These are phyloP conservation scores for Aegilops bicornis DNA, from an alignment of 176 grass and related monocot species.

Conservation along the genomic window DNA sequence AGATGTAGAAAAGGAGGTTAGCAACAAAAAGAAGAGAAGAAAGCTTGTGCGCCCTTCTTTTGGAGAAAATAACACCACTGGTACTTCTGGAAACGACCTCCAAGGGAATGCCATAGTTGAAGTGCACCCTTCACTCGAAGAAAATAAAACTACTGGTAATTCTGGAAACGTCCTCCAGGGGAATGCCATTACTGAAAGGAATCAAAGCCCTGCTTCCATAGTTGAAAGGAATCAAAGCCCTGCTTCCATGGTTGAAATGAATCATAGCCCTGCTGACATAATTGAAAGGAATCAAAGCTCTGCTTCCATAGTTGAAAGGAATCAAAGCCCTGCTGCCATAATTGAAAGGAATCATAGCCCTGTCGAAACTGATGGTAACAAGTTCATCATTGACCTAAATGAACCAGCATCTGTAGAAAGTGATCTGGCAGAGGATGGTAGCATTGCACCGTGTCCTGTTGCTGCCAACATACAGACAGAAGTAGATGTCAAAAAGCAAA, in stretches of 20 bases:
- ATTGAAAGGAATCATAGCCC: conserved; percentile 1
- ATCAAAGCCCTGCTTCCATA: not conserved
- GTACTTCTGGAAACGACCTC: conserved; percentile 14
- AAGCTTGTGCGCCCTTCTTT: conserved; percentile 63
- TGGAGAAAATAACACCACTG: conserved; percentile 20
- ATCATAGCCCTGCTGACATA: not conserved
- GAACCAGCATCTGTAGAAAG: conserved; percentile 8
- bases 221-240: not conserved
- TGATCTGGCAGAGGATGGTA: not conserved
- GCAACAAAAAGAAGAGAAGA: conserved; percentile 48
- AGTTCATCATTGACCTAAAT: conserved; percentile 44
- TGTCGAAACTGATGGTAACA: conserved; percentile 11
- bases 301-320: not conserved
- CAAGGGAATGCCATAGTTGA: not conserved
- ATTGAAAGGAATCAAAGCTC: not conserved
- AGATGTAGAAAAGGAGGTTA: conserved; percentile 14
- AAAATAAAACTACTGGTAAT: conserved; percentile 15
- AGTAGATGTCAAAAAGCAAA: not conserved
- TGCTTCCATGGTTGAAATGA: not conserved
- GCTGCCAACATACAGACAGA: conserved; percentile 21
- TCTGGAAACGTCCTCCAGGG: not conserved
- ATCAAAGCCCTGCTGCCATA: not conserved
- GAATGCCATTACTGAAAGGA: not conserved
- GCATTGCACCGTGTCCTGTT: not conserved
- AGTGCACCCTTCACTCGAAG: conserved; percentile 48